Conservation (phyloP, 2,329 filamentous ascomycete genomes). For the Talaromyces piceae region DNA sequence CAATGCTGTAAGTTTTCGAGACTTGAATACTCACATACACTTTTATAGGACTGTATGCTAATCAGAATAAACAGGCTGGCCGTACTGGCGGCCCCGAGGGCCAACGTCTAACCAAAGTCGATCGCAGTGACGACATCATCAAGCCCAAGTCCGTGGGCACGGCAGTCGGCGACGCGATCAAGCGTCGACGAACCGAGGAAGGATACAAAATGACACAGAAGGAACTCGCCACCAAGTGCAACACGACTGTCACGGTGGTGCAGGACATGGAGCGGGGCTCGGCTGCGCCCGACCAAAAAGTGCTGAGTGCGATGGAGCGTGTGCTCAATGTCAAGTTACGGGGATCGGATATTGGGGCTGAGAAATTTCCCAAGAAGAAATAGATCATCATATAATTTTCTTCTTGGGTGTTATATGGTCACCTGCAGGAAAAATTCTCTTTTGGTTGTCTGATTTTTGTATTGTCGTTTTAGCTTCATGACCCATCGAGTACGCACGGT, state of each 20-base stretch:
- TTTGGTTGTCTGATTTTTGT: not conserved
- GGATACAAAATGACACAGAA: slow-evolving; percentile 97
- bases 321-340: slow-evolving; percentile 83
- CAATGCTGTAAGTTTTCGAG: slow-evolving; percentile 66
- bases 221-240: slow-evolving; percentile 75
- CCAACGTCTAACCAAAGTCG: slow-evolving; percentile 94
- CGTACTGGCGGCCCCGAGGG: slow-evolving; percentile 58
- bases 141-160: slow-evolving; percentile 88
- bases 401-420: no score
- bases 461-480: not conserved
- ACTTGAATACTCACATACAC: no score
- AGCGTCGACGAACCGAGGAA: slow-evolving; percentile 67
- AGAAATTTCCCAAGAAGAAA: slow-evolving; percentile 74
- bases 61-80: slow-evolving; percentile 29
- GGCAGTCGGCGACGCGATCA: slow-evolving; percentile 75
- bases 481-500: not conserved
- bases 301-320: slow-evolving; percentile 69
- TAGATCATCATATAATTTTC: slow-evolving; percentile 17
- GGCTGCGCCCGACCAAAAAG: slow-evolving; percentile 74
- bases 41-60: no score
- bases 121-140: slow-evolving; percentile 93
- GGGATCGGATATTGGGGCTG: slow-evolving; percentile 75
- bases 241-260: slow-evolving; percentile 72
- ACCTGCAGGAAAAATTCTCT: not conserved
- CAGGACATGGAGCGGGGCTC: slow-evolving; percentile 78